A percentile compares a stretch with the other conserved stretches of the same genome.
Evolutionary conservation across 2,329 filamentous ascomycete species (phyloP).

Genomic region (Akanthomyces muscarius): DNA sequence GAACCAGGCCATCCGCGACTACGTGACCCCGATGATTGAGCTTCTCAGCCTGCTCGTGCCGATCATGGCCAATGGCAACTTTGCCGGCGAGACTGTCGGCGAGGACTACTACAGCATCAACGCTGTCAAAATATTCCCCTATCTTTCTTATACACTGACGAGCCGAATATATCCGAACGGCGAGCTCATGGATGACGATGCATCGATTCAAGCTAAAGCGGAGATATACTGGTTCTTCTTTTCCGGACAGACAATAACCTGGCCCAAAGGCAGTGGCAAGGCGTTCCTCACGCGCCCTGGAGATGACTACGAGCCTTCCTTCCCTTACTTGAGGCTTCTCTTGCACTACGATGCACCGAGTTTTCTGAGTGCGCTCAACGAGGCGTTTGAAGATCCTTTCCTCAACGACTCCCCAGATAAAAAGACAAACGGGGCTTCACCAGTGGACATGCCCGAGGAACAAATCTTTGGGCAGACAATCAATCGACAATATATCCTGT

Average conservation of each 20-base stretch:
- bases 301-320: conserved; percentile 63
- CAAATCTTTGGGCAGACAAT: conserved; percentile 67
- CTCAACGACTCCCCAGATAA: conserved; percentile 74
- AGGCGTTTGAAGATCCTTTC: conserved; percentile 93
- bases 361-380: conserved; percentile 92
- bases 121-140: conserved; percentile 89
- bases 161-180: conserved; percentile 89
- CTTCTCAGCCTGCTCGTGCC: conserved; percentile 66
- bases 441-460: conserved; percentile 56
- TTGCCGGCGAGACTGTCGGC: conserved; percentile 51
- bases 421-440: conserved; percentile 48
- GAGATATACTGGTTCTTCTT: conserved; percentile 93
- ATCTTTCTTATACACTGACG: conserved; percentile 86
- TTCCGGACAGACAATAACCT: conserved; percentile 71
- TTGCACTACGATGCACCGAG: conserved; percentile 86
- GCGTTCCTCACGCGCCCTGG: conserved; percentile 58
- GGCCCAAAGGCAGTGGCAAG: conserved; percentile 63
- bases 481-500: conserved; percentile 88
- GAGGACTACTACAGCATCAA: conserved; percentile 62
- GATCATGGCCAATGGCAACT: conserved; percentile 53
- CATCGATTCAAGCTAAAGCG: conserved; percentile 73
- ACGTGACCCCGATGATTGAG: conserved; percentile 84
- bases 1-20: conserved; percentile 87
- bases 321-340: conserved; percentile 79
- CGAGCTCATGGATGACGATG: conserved; percentile 65